phyloP scores from a whole-genome alignment of 2,329 filamentous ascomycete species.

The Botrytis fabae region DNA sequence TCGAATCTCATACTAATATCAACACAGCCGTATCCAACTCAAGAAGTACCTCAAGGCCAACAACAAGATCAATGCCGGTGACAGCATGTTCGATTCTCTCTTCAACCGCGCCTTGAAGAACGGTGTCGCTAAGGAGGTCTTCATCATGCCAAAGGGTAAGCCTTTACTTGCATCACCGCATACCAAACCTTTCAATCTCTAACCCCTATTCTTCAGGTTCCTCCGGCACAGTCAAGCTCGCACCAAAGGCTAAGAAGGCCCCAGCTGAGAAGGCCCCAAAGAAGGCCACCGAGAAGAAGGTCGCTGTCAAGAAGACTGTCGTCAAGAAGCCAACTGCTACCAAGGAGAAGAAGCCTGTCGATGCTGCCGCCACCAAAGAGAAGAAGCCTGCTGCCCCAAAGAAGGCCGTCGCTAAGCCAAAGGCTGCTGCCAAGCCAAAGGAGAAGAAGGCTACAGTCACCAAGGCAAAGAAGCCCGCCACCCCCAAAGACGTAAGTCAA shows the following conservation, averaged over 20 bases:
- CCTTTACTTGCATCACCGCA: constrained; percentile 30
- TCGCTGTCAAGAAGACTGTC: constrained; percentile 37
- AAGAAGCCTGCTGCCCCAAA: constrained; percentile 21
- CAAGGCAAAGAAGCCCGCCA: constrained; percentile 37
- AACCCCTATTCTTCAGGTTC: constrained; percentile 50
- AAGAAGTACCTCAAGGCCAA: constrained; percentile 75
- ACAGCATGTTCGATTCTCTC: constrained; percentile 62
- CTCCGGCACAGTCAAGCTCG: constrained; percentile 72
- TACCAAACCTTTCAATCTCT: constrained; percentile 29
- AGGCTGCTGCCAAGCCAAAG: constrained; percentile 39
- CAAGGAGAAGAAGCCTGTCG: constrained; percentile 40
- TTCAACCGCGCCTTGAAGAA: constrained; percentile 69
- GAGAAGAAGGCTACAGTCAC: constrained; percentile 11
- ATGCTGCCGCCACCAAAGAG: constrained; percentile 32
- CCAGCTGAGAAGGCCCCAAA: constrained; percentile 40
- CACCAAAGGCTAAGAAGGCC: constrained; percentile 20
- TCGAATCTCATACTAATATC: constrained; percentile 28
- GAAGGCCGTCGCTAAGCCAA: constrained; percentile 38
- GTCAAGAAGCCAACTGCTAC: constrained; percentile 49
- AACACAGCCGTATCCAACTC: constrained; percentile 60
- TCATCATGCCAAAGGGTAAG: constrained; percentile 71
- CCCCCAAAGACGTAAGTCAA: constrained; percentile 38
- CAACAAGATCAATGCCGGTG: constrained; percentile 62
- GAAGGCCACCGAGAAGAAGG: constrained; percentile 44
- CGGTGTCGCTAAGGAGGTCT: constrained; percentile 68